Percentiles rank a stretch among this genome's conserved stretches.
These are phyloP conservation scores for Scedosporium boydii DNA, from an alignment of 2,329 filamentous ascomycete species.

Conservation along the genomic window DNA sequence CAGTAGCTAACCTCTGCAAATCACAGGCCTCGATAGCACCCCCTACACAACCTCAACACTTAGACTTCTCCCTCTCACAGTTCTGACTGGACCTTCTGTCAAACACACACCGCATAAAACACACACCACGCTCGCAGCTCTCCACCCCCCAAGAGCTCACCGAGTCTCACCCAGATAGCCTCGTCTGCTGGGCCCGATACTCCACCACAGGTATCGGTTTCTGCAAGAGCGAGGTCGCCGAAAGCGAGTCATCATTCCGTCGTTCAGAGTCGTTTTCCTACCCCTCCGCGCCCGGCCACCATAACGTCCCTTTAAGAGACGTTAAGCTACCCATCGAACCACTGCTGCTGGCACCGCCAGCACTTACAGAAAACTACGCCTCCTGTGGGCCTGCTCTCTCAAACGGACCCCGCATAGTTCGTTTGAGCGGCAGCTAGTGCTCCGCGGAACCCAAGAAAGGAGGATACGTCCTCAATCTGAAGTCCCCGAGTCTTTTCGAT, in stretches of 20 bases:
- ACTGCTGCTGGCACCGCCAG: constrained; percentile 80
- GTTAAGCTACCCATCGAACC: constrained; percentile 32
- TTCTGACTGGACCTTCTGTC: neutral
- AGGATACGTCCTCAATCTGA: constrained; percentile 6
- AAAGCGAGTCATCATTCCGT: constrained; percentile 74
- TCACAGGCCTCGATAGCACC: constrained; percentile 52
- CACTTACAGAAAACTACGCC: constrained; percentile 49
- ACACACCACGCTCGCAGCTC: neutral
- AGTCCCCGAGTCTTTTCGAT: constrained; percentile 6
- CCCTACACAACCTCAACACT: constrained; percentile 13
- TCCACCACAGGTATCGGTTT: constrained; percentile 72
- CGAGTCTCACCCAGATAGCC: constrained; percentile 11
- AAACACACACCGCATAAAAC: neutral
- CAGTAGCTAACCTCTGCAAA: constrained; percentile 6
- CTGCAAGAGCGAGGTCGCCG: constrained; percentile 54
- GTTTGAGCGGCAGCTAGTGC: constrained; percentile 97
- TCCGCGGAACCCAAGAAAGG: constrained; percentile 55
- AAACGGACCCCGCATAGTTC: constrained; percentile 88
- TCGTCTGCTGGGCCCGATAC: constrained; percentile 75
- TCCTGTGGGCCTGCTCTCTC: constrained; percentile 96
- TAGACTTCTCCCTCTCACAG: neutral
- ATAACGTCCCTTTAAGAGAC: constrained; percentile 71
- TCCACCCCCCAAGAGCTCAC: neutral
- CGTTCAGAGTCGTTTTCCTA: constrained; percentile 71
- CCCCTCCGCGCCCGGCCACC: constrained; percentile 79